Conservation (phyloP, 2,329 filamentous ascomycete genomes). For the Thielaviopsis populi region DNA sequence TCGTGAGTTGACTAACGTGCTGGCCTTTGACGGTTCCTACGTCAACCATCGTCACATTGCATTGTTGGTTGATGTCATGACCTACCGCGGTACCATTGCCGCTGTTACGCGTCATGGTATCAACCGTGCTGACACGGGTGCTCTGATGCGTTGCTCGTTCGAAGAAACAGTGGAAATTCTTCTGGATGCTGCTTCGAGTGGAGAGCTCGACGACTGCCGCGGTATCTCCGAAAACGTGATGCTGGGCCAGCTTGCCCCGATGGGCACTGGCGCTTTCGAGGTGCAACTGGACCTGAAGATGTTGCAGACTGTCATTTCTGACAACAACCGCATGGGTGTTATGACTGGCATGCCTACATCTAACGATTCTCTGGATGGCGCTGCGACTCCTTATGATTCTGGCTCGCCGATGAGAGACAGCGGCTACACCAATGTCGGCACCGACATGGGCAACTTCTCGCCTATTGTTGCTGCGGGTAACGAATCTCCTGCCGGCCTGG, state of each 20-base stretch:
- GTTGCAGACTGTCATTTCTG: slow-evolving; percentile 86
- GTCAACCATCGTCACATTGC: slow-evolving; percentile 98
- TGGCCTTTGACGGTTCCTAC: slow-evolving; percentile 98
- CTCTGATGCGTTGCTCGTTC: slow-evolving; percentile 97
- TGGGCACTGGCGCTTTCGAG: slow-evolving; percentile 93
- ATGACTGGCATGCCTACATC: slow-evolving; percentile 68
- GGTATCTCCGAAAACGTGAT: slow-evolving; percentile 99
- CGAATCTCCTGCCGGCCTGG: slow-evolving; percentile 51
- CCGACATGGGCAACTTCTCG: slow-evolving; percentile 52
- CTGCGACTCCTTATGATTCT: slow-evolving; percentile 86
- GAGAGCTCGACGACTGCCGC: slow-evolving; percentile 92
- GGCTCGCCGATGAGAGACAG: slow-evolving; percentile 64
- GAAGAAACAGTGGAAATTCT: slow-evolving; percentile 98
- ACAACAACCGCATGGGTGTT: slow-evolving; percentile 73
- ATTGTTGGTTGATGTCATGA: slow-evolving; percentile 94
- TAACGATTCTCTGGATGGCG: slow-evolving; percentile 60
- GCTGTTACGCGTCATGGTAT: slow-evolving; percentile 97
- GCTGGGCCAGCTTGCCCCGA: slow-evolving; percentile 89
- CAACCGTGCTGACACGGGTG: slow-evolving; percentile 94
- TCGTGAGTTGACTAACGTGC: slow-evolving; percentile 75
- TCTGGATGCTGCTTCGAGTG: slow-evolving; percentile 82
- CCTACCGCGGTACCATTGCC: slow-evolving; percentile 81
- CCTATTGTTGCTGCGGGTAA: slow-evolving; percentile 64
- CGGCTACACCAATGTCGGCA: slow-evolving; percentile 47
- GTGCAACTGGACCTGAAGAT: slow-evolving; percentile 87